These are phyloP conservation scores for Wickerhamiella pararugosa DNA, from an alignment of 1,139 yeast genomes.

Conservation along the genomic window DNA sequence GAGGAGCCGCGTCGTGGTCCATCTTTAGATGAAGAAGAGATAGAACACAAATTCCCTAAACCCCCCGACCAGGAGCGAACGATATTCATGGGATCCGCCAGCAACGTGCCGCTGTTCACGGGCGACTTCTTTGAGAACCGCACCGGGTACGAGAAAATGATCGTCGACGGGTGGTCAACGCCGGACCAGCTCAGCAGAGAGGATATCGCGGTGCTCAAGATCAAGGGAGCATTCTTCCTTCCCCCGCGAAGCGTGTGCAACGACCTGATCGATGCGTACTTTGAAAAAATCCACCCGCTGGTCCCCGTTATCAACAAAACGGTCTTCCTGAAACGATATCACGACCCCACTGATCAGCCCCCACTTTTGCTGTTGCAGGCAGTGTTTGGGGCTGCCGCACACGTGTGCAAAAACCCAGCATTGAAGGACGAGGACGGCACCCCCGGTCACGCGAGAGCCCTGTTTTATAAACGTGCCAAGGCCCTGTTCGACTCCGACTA, in stretches of 20 bases:
- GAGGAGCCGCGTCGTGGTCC: background rate
- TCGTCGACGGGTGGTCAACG: slow-evolving; percentile 23
- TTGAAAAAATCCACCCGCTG: slow-evolving; percentile 51
- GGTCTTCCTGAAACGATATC: slow-evolving; percentile 42
- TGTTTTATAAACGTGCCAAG: slow-evolving; percentile 65
- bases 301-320: slow-evolving; percentile 59
- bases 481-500: slow-evolving; percentile 60
- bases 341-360: slow-evolving; percentile 47
- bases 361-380: slow-evolving; percentile 59
- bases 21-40: background rate
- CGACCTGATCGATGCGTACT: slow-evolving; percentile 47
- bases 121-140: slow-evolving; percentile 2
- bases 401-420: slow-evolving; percentile 43
- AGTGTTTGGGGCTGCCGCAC: slow-evolving; percentile 53
- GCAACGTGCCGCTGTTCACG: slow-evolving; percentile 7
- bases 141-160: slow-evolving; percentile 12
- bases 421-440: slow-evolving; percentile 44
- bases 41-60: background rate
- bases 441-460: slow-evolving; percentile 41
- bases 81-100: slow-evolving; percentile 9
- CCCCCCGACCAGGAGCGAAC: slow-evolving; percentile 8
- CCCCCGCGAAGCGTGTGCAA: slow-evolving; percentile 50
- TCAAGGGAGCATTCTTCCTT: slow-evolving; percentile 56
- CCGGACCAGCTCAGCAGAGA: slow-evolving; percentile 37
- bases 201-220: slow-evolving; percentile 50